Percentiles rank a stretch among this genome's conserved stretches.
Conservation (phyloP, 169 alveolate genomes). For the Plasmodium yoelii region DNA sequence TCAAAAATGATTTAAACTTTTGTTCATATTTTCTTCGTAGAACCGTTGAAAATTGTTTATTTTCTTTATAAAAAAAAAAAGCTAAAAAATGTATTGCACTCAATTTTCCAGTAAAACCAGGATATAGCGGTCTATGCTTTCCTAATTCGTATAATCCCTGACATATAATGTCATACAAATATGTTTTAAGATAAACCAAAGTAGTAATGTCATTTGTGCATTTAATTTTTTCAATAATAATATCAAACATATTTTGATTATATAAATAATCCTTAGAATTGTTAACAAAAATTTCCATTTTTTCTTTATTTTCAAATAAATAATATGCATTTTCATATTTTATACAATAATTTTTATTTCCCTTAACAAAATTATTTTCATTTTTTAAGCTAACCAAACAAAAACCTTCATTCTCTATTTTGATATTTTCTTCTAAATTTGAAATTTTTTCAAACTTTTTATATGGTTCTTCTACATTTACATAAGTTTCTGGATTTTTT, state of each 20-base stretch:
- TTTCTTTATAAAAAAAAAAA: conserved; percentile 64
- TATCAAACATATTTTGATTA: conserved; percentile 56
- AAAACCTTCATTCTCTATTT: conserved; percentile 66
- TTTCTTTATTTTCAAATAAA: conserved; percentile 45
- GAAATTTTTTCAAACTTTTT: conserved; percentile 38
- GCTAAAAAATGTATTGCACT: conserved; percentile 75
- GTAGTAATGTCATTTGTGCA: conserved; percentile 61
- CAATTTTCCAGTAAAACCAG: conserved; percentile 40
- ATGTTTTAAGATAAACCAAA: conserved; percentile 61
- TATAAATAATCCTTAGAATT: conserved; percentile 41
- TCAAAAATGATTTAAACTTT: conserved; percentile 41
- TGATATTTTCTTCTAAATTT: conserved; percentile 9
- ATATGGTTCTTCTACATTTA: conserved; percentile 31
- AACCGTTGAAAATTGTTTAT: conserved; percentile 50
- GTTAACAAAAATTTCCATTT: conserved; percentile 43
- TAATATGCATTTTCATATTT: conserved; percentile 58
- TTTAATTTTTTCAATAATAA: conserved; percentile 52
- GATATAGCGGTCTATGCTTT: conserved; percentile 56
- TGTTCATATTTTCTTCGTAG: conserved; percentile 35
- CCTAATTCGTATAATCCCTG: conserved; percentile 50
- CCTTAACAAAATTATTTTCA: conserved; percentile 47
- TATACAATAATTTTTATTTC: conserved; percentile 45
- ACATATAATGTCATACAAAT: conserved; percentile 65
- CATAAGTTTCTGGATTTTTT: conserved; percentile 27
- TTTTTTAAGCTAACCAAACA: conserved; percentile 61